These are phyloP conservation scores for Ophiocordyceps camponoti-saundersi DNA, from an alignment of 2,329 filamentous ascomycete species.

Conservation along the genomic window DNA sequence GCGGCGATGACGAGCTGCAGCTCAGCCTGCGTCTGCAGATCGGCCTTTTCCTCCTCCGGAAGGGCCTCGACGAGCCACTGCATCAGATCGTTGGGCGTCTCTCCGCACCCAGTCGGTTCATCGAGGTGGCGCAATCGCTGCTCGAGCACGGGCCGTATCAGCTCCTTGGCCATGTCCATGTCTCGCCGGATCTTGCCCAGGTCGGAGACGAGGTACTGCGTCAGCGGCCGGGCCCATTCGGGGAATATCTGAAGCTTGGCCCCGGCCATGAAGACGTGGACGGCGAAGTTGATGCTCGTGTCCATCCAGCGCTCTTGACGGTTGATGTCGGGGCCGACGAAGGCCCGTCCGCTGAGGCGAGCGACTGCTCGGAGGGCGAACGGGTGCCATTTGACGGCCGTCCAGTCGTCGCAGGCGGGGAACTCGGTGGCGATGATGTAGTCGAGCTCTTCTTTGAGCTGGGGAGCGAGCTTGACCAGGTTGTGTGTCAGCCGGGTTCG, in stretches of 20 bases:
- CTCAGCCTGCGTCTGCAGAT: slow-evolving; percentile 20
- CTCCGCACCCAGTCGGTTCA: slow-evolving; percentile 15
- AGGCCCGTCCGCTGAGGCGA: slow-evolving; percentile 33
- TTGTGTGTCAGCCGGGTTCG: slow-evolving; percentile 30
- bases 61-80: slow-evolving; percentile 27
- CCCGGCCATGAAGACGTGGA: slow-evolving; percentile 29
- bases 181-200: slow-evolving; percentile 26
- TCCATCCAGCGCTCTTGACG: slow-evolving; percentile 37
- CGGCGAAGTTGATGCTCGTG: slow-evolving; percentile 30
- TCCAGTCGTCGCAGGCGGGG: slow-evolving; percentile 36
- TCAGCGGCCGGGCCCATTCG: slow-evolving; percentile 28
- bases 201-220: slow-evolving; percentile 28
- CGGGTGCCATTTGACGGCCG: slow-evolving; percentile 31
- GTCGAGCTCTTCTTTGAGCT: slow-evolving; percentile 28
- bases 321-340: slow-evolving; percentile 32
- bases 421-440: slow-evolving; percentile 28
- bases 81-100: slow-evolving; percentile 22
- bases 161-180: slow-evolving; percentile 21
- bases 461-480: slow-evolving; percentile 25
- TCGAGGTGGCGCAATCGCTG: slow-evolving; percentile 25
- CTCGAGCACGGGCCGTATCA: slow-evolving; percentile 28
- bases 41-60: slow-evolving; percentile 18
- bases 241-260: slow-evolving; percentile 34
- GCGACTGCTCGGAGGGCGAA: slow-evolving; percentile 34
- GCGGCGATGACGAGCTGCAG: slow-evolving; percentile 26